phyloP scores from a whole-genome alignment of 495 filamentous ascomycete genomes.

The Trichoderma virens region DNA sequence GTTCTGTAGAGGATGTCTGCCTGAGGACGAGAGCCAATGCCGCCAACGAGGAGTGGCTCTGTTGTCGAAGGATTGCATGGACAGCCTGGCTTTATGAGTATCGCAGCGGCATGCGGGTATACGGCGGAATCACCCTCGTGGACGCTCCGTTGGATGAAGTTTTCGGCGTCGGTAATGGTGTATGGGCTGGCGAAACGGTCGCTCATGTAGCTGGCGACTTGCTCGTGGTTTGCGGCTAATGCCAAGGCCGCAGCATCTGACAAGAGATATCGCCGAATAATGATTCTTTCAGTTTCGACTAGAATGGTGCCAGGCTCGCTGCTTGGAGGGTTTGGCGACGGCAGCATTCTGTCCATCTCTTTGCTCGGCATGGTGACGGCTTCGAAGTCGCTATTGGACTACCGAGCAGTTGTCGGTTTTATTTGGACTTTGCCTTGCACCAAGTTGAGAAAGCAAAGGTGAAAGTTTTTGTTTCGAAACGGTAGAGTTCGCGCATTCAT shows the following conservation, averaged over 20 bases:
- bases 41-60: slow-evolving; percentile 21
- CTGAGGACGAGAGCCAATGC: slow-evolving; percentile 23
- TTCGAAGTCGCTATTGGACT: background rate
- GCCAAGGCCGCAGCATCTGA: slow-evolving; percentile 23
- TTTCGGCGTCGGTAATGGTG: slow-evolving; percentile 22
- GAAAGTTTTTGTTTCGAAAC: too few relatives aligned
- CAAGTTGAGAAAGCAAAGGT: too few relatives aligned
- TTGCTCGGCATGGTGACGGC: background rate
- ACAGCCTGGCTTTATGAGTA: slow-evolving; percentile 19
- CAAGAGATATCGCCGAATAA: slow-evolving; percentile 23
- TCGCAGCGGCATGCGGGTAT: slow-evolving; percentile 21
- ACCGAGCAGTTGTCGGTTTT: background rate
- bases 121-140: background rate
- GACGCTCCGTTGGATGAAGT: background rate
- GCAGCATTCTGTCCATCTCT: slow-evolving; percentile 15
- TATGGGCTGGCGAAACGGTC: slow-evolving; percentile 30
- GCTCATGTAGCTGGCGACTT: slow-evolving; percentile 28
- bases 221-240: slow-evolving; percentile 21
- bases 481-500: too few relatives aligned
- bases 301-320: slow-evolving; percentile 1
- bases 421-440: too few relatives aligned
- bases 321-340: background rate
- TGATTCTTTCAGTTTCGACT: slow-evolving; percentile 11
- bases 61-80: slow-evolving; percentile 1
- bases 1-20: slow-evolving; percentile 25